Conservation (phyloP, 192 early-diverging fungal genomes). For the Rhizophlyctis rosea region DNA sequence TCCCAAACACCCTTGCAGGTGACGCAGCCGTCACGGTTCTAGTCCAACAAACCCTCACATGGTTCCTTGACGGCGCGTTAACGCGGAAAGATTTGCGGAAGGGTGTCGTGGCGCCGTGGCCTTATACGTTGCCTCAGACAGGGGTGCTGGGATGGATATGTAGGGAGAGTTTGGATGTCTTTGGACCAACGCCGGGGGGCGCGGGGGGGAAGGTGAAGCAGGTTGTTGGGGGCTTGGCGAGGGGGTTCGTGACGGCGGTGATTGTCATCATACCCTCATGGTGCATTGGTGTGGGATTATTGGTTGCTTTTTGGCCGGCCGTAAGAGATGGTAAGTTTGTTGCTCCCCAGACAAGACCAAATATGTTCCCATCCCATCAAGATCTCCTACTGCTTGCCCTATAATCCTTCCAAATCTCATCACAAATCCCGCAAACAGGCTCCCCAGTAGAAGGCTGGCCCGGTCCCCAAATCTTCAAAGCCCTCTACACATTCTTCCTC, state of each 20-base stretch:
- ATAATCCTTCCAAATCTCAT: too few relatives aligned
- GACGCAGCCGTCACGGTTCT: conserved; percentile 25
- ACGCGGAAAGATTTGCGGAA: conserved; percentile 12
- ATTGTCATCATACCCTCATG: conserved; percentile 6
- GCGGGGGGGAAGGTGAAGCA: neutral
- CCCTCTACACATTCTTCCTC: conserved; percentile 14
- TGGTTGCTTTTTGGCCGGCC: conserved; percentile 15
- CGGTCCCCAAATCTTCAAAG: conserved; percentile 21
- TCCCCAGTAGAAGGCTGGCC: conserved; percentile 20
- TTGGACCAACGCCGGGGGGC: conserved; percentile 2
- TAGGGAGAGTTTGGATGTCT: conserved; percentile 9
- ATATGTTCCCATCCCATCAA: too few relatives aligned
- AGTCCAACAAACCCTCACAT: conserved; percentile 16
- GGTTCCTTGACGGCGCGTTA: conserved; percentile 21
- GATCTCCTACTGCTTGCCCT: too few relatives aligned
- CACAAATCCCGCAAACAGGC: too few relatives aligned
- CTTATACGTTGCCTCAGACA: neutral
- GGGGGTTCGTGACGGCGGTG: conserved; percentile 9
- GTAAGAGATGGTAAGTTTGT: neutral
- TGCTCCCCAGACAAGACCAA: too few relatives aligned
- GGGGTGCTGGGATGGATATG: neutral
- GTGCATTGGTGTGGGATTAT: conserved; percentile 19
- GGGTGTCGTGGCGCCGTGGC: conserved; percentile 11
- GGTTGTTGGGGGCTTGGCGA: neutral
- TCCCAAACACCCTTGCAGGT: conserved; percentile 28